These are phyloP conservation scores for Spiromastix sp. DNA, from an alignment of 2,329 filamentous ascomycete genomes.

Conservation along the genomic window DNA sequence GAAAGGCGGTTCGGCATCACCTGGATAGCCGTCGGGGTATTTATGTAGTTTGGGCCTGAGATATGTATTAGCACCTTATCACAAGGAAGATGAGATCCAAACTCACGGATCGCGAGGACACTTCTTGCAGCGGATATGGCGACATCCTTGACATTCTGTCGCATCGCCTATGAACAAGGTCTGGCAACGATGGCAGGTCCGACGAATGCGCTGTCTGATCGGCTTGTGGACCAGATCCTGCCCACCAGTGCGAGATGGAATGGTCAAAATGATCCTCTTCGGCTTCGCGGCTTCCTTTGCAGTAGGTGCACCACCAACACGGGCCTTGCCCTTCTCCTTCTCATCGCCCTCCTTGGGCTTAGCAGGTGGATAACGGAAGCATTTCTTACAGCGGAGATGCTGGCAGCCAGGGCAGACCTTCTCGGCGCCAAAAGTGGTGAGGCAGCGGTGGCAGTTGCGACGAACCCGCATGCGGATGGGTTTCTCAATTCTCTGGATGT, in stretches of 20 bases:
- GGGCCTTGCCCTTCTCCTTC: conserved; percentile 28
- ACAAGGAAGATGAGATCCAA: conserved; percentile 1
- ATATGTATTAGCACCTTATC: conserved; percentile 7
- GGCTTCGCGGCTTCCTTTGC: conserved; percentile 13
- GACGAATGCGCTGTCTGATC: conserved; percentile 60
- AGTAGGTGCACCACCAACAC: conserved; percentile 16
- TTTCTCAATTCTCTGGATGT: conserved; percentile 34
- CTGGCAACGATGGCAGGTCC: conserved; percentile 66
- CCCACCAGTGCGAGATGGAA: conserved; percentile 55
- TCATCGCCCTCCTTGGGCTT: conserved; percentile 51
- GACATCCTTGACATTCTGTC: conserved; percentile 59
- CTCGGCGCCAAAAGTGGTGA: conserved; percentile 59
- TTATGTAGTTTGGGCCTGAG: conserved; percentile 30
- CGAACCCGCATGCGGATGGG: conserved; percentile 38
- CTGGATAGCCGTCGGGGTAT: conserved; percentile 36
- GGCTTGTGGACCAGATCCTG: conserved; percentile 64
- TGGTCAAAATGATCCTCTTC: conserved; percentile 37
- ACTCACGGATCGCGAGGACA: conserved; percentile 73
- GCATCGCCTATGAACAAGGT: conserved; percentile 48
- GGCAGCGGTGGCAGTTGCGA: conserved; percentile 68
- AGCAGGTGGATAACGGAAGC: conserved; percentile 62
- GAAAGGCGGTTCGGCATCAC: conserved; percentile 28
- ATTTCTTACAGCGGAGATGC: conserved; percentile 72
- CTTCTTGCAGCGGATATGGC: conserved; percentile 65
- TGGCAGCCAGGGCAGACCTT: conserved; percentile 68